Conservation (phyloP, 139 green algal genomes). For the Haematococcus lacustris region DNA sequence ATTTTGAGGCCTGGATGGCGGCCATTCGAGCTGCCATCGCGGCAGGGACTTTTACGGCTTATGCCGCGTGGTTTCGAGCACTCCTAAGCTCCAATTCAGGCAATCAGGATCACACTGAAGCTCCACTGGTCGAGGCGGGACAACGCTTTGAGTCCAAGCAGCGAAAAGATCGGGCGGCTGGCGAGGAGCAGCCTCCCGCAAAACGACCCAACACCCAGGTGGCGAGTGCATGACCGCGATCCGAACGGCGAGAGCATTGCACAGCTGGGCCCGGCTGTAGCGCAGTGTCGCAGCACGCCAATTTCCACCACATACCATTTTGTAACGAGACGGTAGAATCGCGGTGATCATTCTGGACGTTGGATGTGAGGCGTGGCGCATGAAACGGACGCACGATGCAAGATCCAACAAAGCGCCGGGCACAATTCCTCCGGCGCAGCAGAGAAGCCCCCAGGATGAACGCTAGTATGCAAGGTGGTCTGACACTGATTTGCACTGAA, state of each 20-base stretch:
- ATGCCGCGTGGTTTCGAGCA: slow-evolving; percentile 24
- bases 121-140: not conserved
- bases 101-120: not conserved
- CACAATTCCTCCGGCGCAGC: not conserved
- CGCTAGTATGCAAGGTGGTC: not conserved
- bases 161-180: not conserved
- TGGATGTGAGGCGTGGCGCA: not conserved
- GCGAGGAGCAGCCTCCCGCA: not conserved
- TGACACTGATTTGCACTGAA: not conserved
- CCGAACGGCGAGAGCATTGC: no score
- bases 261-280: no score
- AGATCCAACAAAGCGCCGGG: not conserved
- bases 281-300: no score
- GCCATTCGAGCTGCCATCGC: slow-evolving; percentile 34
- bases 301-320: no score
- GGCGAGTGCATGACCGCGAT: no score
- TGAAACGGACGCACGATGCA: not conserved
- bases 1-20: slow-evolving; percentile 52
- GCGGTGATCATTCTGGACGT: not conserved
- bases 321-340: no score
- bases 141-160: not conserved
- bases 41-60: slow-evolving; percentile 29
- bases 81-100: not conserved
- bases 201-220: not conserved
- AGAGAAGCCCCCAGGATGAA: not conserved